These are phyloP conservation scores for Aspergillus wentii DNA, from an alignment of 495 filamentous ascomycete species.

Conservation along the genomic window DNA sequence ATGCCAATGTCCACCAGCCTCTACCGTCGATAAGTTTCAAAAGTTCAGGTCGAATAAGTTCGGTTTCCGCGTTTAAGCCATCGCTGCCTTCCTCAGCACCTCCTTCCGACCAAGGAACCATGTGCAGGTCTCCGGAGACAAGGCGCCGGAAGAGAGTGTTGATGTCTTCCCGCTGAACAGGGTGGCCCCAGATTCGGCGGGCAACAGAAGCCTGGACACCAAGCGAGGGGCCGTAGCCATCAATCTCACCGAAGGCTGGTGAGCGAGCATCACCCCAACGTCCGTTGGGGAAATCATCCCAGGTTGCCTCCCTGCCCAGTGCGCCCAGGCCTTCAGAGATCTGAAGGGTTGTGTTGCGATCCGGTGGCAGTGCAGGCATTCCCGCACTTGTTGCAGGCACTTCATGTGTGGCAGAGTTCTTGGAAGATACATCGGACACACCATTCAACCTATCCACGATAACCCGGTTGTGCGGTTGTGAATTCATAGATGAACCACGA, in stretches of 20 bases:
- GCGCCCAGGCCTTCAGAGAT: constrained; percentile 89
- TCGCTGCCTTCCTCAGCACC: constrained; percentile 49
- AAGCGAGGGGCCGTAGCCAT: constrained; percentile 87
- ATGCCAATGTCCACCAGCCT: constrained; percentile 93
- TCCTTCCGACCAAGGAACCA: constrained; percentile 91
- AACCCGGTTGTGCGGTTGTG: constrained; percentile 71
- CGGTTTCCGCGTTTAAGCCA: constrained; percentile 69
- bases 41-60: constrained; percentile 68
- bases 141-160: constrained; percentile 73
- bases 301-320: constrained; percentile 92
- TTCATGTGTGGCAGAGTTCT: constrained; percentile 45
- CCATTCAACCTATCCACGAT: constrained; percentile 57
- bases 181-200: constrained; percentile 76
- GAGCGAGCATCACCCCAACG: constrained; percentile 91
- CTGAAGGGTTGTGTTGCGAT: constrained; percentile 74
- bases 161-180: constrained; percentile 63
- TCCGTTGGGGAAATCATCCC: constrained; percentile 98
- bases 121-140: constrained; percentile 64
- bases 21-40: constrained; percentile 65
- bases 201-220: constrained; percentile 78
- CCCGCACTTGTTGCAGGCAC: constrained; percentile 46
- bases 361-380: constrained; percentile 36
- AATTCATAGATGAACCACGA: constrained; percentile 48
- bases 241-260: constrained; percentile 90
- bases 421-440: constrained; percentile 25